A percentile compares a stretch with the other conserved stretches of the same genome.
Evolutionary conservation across 176 grass and related monocot genomes (phyloP).

Genomic region (Oryza glaberrima): DNA sequence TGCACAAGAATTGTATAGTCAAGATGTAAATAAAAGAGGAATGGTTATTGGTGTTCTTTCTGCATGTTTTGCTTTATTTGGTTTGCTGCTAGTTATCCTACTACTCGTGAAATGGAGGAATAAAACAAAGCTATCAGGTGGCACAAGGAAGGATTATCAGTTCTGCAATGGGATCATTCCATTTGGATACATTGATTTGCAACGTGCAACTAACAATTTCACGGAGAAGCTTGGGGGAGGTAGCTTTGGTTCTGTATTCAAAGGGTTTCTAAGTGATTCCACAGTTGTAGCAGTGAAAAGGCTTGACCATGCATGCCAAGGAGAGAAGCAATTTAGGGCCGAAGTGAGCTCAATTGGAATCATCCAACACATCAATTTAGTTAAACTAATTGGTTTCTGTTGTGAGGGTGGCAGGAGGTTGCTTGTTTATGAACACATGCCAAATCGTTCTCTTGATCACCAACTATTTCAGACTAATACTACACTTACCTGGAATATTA

Average conservation of each 20-base stretch:
- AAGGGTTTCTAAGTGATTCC: constrained; percentile 45
- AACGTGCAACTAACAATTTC: constrained; percentile 40
- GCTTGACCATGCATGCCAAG: constrained; percentile 42
- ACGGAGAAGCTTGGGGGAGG: constrained; percentile 49
- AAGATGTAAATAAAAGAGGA: neutral
- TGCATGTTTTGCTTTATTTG: neutral
- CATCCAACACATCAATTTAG: constrained; percentile 39
- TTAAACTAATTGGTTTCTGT: constrained; percentile 33
- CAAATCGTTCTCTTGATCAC: constrained; percentile 21
- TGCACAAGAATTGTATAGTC: constrained; percentile 23
- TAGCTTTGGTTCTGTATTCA: constrained; percentile 61
- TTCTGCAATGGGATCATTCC: neutral
- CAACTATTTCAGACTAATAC: neutral
- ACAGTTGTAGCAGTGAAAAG: constrained; percentile 54
- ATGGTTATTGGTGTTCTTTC: neutral
- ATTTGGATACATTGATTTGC: neutral
- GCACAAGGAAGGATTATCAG: neutral
- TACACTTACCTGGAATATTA: constrained; percentile 42
- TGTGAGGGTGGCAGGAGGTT: constrained; percentile 4
- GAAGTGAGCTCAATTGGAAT: constrained; percentile 24
- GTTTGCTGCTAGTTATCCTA: constrained; percentile 16
- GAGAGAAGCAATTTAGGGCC: constrained; percentile 49
- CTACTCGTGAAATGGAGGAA: neutral
- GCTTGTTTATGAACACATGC: constrained; percentile 27
- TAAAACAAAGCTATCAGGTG: neutral